Evolutionary conservation across 2,329 filamentous ascomycete species (phyloP).

Genomic region (Nemania sp.): DNA sequence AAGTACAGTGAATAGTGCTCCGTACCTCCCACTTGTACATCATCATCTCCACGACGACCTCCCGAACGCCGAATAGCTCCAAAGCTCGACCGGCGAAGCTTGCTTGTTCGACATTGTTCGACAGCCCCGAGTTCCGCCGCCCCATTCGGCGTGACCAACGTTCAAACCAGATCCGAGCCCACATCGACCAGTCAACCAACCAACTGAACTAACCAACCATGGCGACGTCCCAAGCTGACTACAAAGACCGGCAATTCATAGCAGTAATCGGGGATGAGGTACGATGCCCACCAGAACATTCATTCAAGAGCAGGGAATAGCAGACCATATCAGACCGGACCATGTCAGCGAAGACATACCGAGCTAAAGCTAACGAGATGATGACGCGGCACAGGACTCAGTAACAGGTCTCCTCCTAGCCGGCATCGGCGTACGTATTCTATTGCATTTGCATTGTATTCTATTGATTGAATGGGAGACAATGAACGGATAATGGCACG

Average conservation of each 20-base stretch:
- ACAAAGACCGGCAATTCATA: slow-evolving; percentile 90
- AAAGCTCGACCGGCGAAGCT: slow-evolving; percentile 1
- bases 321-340: no score
- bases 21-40: not conserved
- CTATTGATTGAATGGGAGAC: no score
- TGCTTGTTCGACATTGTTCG: not conserved
- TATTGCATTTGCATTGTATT: not conserved
- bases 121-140: not conserved
- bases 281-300: slow-evolving; percentile 27
- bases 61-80: not conserved
- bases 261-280: slow-evolving; percentile 98
- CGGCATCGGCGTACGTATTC: slow-evolving; percentile 76
- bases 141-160: slow-evolving; percentile 1
- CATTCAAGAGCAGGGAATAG: not conserved
- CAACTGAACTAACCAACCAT: no score
- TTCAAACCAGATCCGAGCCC: not conserved
- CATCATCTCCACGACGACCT: not conserved
- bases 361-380: slow-evolving; percentile 7
- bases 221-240: slow-evolving; percentile 61
- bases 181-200: not conserved
- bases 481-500: no score
- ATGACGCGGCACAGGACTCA: slow-evolving; percentile 70
- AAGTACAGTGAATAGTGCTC: no score
- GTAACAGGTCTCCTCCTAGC: slow-evolving; percentile 94
- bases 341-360: not conserved